Base-by-base conservation (phyloP, 768 basidiomycete genomes). In the Boletus sp. region DNA sequence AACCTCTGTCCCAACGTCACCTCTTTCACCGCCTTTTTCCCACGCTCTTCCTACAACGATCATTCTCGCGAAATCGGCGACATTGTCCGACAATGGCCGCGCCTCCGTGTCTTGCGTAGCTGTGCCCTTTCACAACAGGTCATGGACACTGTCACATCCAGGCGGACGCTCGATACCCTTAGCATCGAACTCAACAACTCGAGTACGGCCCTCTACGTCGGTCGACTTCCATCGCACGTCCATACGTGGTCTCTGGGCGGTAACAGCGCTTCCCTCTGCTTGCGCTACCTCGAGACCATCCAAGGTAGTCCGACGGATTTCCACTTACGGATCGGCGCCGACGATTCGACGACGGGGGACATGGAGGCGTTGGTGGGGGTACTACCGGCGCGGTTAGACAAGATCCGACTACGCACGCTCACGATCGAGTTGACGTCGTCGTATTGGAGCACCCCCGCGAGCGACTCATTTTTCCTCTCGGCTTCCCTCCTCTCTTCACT, bases 181-280 rank as follows among this genome's bases (percentile, higher is more conserved):
- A 61, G 55, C 30, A 67, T 67, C 42, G 68, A 69, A n/a, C 64
- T 69, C 48, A 69, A 69, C 46, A 65, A 69, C 17, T 65, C 65
- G 12, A 62, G 35, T 3, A 62, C 61, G 0, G 61, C 63, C 1
- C 12, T 50, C 9, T 69, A 65, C 32, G 45, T 57, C n/a, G 68
- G 68, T 20, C 52, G 32, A 1, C 52, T 69, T 18, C 65, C 68
- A 1, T 15, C 59, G 1, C 55, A 63, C 9, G 54, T 69, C 1
- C 58, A 54, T 20, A 65, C 59, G 1, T 65, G 49, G 54, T 67
- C 68, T 5, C 61, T 69, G 4, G 65, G 65, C 1, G 68, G 61
- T 0, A 69, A 65, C 44, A 69, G 57, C 24, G 64, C 68, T 1
- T 40, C 50, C 1, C 55, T 67, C 5, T 69, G 68, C 32, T 45